Conservation (phyloP, 352 stramenopile genomes). For the Blastocystis sp. region DNA sequence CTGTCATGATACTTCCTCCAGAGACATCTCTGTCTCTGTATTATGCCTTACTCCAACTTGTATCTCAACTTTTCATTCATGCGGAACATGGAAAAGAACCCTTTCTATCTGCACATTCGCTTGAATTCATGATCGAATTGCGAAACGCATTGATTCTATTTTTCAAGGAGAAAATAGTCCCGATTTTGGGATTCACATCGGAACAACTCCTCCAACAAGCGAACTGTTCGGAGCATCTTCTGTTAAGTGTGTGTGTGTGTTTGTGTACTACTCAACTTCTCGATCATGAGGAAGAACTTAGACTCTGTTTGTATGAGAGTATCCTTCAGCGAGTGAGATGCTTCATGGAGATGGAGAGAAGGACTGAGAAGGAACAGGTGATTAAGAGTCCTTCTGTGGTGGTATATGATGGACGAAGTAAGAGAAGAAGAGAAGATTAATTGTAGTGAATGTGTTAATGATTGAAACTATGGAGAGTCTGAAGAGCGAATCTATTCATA, state of each 20-base stretch:
- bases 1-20: background rate
- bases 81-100: background rate
- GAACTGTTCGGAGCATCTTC: background rate
- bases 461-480: too few species aligned
- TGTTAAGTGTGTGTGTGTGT: background rate
- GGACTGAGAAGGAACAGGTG: background rate
- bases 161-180: background rate
- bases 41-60: background rate
- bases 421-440: background rate
- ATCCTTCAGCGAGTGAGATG: background rate
- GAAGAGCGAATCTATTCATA: too few species aligned
- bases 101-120: background rate
- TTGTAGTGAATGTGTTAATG: background rate
- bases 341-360: background rate
- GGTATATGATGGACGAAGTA: background rate
- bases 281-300: slow-evolving; percentile 10
- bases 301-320: background rate
- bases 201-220: too few species aligned
- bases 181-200: background rate
- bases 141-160: background rate
- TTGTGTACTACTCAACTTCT: slow-evolving; percentile 29
- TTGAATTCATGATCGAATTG: background rate
- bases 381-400: background rate
- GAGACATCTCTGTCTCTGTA: background rate
- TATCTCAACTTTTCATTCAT: background rate